Conservation (phyloP, 1,284 basidiomycete species). For the Trametes hirsuta region DNA sequence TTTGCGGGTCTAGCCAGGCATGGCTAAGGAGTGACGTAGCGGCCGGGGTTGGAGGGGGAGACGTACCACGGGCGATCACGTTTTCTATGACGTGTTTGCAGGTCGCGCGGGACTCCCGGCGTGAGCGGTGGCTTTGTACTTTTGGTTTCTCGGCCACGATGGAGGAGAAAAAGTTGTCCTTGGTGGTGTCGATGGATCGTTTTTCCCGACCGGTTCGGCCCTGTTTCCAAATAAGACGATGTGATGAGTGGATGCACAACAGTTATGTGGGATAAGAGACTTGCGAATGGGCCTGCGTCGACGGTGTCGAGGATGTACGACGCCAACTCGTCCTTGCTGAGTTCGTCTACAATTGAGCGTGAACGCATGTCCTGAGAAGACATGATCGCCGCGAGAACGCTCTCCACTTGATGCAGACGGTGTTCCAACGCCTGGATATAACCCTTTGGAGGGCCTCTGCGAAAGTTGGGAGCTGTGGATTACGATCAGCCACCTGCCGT, state of each 20-base stretch:
- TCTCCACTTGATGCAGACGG: conserved; percentile 87
- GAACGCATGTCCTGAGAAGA: conserved; percentile 63
- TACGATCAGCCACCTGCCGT: too few relatives aligned
- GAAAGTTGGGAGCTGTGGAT: conserved; percentile 70
- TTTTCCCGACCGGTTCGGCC: conserved; percentile 61
- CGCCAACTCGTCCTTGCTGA: conserved; percentile 72
- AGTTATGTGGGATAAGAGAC: conserved; percentile 27
- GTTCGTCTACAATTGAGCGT: conserved; percentile 66
- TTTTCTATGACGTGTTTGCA: conserved; percentile 77
- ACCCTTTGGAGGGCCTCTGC: conserved; percentile 84
- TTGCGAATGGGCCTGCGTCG: conserved; percentile 75
- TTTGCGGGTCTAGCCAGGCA: conserved; percentile 41
- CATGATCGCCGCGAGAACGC: conserved; percentile 79
- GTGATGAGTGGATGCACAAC: conserved; percentile 4
- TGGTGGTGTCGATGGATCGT: conserved; percentile 52
- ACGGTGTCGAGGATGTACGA: conserved; percentile 72
- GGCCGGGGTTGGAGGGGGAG: background rate
- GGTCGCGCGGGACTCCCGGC: conserved; percentile 72
- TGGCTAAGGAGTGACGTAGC: too few relatives aligned
- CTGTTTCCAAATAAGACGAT: conserved; percentile 39
- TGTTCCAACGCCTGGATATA: conserved; percentile 91
- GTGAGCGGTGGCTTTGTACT: conserved; percentile 54
- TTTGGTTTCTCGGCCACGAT: conserved; percentile 59
- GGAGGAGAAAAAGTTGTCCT: conserved; percentile 76
- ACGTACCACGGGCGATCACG: conserved; percentile 41